phyloP scores from a whole-genome alignment of 257 asterid species.

The Solanum rostratum region DNA sequence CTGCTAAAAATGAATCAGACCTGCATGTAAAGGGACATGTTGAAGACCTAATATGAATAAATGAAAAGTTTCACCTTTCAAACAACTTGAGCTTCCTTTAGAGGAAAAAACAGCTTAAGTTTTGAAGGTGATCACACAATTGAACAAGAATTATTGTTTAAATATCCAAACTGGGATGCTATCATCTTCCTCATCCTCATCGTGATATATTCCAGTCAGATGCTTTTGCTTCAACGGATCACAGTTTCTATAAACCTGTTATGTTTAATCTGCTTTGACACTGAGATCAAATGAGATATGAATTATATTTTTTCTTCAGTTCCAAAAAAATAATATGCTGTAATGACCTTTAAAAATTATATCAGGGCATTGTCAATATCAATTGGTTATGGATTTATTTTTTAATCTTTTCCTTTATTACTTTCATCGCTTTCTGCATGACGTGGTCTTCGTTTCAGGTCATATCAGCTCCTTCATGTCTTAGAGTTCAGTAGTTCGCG shows the following conservation, averaged over 20 bases:
- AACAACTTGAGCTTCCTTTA: neutral
- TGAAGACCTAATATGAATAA: neutral
- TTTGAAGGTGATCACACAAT: neutral
- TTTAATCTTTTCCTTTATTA: neutral
- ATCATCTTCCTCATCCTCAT: neutral
- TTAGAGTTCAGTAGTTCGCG: slow-evolving; percentile 94
- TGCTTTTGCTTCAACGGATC: neutral
- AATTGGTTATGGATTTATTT: neutral
- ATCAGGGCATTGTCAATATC: neutral
- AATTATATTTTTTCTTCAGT: neutral
- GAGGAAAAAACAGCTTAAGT: neutral
- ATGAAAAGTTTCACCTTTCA: neutral
- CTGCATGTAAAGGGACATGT: neutral
- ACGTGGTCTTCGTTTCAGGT: slow-evolving; percentile 38
- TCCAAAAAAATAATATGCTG: neutral
- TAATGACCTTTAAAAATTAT: neutral
- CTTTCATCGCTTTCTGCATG: neutral
- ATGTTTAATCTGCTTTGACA: neutral
- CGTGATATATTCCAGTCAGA: neutral
- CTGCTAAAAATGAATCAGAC: neutral
- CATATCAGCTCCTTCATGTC: slow-evolving; percentile 67
- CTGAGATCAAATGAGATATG: neutral
- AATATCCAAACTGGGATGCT: neutral
- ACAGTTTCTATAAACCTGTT: neutral
- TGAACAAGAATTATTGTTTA: neutral